These are phyloP conservation scores for Zizania palustris DNA, from an alignment of 202 grass and related monocot species.

Conservation along the genomic window DNA sequence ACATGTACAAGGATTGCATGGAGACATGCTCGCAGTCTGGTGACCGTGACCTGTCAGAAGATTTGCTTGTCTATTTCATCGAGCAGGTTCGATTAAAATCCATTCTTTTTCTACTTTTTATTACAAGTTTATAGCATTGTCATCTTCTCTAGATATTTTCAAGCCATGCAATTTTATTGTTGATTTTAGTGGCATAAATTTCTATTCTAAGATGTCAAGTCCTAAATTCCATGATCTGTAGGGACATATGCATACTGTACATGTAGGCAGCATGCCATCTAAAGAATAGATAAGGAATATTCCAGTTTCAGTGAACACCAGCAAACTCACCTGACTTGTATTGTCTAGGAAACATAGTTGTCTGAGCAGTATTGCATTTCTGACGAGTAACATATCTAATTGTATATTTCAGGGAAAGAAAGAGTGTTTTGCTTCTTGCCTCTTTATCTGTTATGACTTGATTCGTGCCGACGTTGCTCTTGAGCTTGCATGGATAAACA, in stretches of 20 bases:
- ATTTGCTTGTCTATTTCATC: conserved; percentile 91
- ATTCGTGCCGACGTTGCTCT: conserved; percentile 89
- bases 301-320: neutral
- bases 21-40: conserved; percentile 96
- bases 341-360: conserved; percentile 17
- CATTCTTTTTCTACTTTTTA: neutral
- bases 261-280: neutral
- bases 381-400: conserved; percentile 25
- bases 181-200: conserved; percentile 28
- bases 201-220: conserved; percentile 11
- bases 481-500: conserved; percentile 97
- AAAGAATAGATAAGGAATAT: conserved; percentile 27
- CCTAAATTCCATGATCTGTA: neutral
- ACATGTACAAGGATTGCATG: conserved; percentile 98
- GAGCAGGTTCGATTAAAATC: conserved; percentile 63
- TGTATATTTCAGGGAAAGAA: conserved; percentile 80
- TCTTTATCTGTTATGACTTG: conserved; percentile 95
- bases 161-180: neutral
- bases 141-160: conserved; percentile 10
- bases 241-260: neutral
- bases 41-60: conserved; percentile 87
- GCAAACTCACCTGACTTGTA: neutral
- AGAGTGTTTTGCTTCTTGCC: conserved; percentile 93
- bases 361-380: conserved; percentile 1
- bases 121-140: neutral